A percentile compares a stretch with the other conserved stretches of the same genome.
Conservation (phyloP, 139 green algal genomes). For the Chlorella sorokiniana region DNA sequence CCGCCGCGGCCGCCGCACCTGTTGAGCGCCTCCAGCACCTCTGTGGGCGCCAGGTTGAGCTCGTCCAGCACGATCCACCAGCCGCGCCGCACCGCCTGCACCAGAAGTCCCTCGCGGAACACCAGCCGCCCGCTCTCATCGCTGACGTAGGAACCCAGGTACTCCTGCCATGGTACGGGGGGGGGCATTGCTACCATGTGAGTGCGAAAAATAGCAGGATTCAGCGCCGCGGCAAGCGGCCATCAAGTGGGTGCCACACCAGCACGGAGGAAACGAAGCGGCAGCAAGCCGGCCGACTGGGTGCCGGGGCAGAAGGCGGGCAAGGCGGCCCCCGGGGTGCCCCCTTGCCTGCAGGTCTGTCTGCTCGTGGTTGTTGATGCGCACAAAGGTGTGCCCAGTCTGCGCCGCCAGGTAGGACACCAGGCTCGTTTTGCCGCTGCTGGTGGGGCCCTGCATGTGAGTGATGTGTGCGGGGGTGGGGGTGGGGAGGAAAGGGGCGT, state of each 20-base stretch:
- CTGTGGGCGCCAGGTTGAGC: conserved; percentile 95
- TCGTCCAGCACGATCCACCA: conserved; percentile 99
- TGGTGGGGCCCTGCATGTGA: conserved; percentile 91
- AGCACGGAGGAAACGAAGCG: not conserved
- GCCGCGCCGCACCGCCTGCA: conserved; percentile 86
- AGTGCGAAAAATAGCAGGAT: not conserved
- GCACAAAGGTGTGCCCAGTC: conserved; percentile 91
- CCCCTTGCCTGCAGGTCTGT: conserved; percentile 88
- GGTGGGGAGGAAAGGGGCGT: not conserved
- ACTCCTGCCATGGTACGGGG: conserved; percentile 76
- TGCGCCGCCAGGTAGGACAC: conserved; percentile 91
- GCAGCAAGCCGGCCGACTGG: not conserved
- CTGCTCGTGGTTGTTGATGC: conserved; percentile 99
- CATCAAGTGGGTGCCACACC: not conserved
- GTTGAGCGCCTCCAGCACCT: conserved; percentile 98
- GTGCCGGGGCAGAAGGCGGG: not conserved
- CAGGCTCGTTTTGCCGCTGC: conserved; percentile 95
- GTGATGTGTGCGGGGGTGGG: not conserved
- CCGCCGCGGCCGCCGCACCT: conserved; percentile 45
- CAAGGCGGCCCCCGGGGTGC: too few species aligned
- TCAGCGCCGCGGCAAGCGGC: too few species aligned
- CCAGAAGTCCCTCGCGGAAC: conserved; percentile 93
- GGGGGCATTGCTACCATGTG: not conserved
- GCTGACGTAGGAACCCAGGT: conserved; percentile 91
- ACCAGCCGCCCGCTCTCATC: conserved; percentile 76